Conservation (phyloP, 2,329 filamentous ascomycete species). For the Fulvia fulva region DNA sequence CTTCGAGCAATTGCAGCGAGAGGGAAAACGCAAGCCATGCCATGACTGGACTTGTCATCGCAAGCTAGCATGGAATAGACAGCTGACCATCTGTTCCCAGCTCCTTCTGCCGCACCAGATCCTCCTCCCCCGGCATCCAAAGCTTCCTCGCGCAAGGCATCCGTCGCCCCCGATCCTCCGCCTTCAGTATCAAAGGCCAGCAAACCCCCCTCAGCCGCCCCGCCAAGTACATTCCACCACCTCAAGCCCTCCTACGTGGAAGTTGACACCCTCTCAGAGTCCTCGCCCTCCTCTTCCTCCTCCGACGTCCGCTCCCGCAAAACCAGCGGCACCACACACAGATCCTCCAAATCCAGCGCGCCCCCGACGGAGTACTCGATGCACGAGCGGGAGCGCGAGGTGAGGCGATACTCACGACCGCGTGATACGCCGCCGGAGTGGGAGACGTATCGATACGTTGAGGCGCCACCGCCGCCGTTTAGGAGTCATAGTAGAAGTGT, state of each 20-base stretch:
- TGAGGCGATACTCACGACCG: conserved; percentile 34
- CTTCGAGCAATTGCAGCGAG: too few species aligned
- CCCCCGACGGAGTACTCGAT: conserved; percentile 38
- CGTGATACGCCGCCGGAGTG: conserved; percentile 34
- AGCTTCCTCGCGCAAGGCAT: background rate
- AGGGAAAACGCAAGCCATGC: background rate
- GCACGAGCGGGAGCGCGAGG: conserved; percentile 44
- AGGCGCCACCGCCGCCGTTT: conserved; percentile 29
- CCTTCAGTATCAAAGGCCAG: conserved; percentile 18
- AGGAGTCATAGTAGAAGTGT: conserved; percentile 21
- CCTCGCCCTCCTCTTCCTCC: conserved; percentile 30
- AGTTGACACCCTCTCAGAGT: conserved; percentile 33
- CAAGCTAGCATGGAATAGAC: background rate
- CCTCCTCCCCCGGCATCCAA: background rate
- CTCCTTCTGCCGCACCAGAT: conserved; percentile 10
- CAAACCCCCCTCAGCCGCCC: conserved; percentile 17
- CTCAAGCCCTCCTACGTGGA: conserved; percentile 42
- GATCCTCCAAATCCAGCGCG: conserved; percentile 16
- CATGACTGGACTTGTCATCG: too few species aligned
- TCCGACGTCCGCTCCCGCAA: conserved; percentile 22
- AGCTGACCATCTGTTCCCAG: conserved; percentile 1
- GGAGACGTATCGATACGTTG: conserved; percentile 47
- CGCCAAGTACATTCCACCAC: conserved; percentile 9
- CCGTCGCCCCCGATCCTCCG: background rate
- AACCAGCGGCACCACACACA: conserved; percentile 19